Evolutionary conservation across 805 yeast genomes (phyloP).

Genomic region (Yarrowia keelungensis): DNA sequence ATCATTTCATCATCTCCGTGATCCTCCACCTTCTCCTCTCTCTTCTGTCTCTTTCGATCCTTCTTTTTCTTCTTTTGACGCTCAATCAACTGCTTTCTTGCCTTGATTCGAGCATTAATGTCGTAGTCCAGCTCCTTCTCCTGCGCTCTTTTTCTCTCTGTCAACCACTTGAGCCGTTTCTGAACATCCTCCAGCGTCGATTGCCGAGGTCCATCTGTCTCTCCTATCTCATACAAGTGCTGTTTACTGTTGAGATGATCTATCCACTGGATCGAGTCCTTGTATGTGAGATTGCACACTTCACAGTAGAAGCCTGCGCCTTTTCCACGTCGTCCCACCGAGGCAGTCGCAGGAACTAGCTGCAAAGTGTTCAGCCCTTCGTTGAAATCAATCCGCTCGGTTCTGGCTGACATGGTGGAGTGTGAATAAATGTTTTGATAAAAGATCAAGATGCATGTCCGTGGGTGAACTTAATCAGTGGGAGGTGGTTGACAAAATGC

Average conservation of each 20-base stretch:
- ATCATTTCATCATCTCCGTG: constrained; percentile 24
- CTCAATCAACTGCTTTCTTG: constrained; percentile 11
- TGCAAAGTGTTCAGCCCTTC: constrained; percentile 49
- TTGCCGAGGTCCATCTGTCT: constrained; percentile 51
- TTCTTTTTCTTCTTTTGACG: constrained; percentile 16
- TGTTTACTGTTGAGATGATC: constrained; percentile 83
- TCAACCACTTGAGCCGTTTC: constrained; percentile 51
- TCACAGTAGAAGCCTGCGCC: constrained; percentile 88
- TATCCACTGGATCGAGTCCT: constrained; percentile 79
- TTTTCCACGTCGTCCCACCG: constrained; percentile 56
- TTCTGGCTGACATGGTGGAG: constrained; percentile 42
- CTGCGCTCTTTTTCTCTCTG: constrained; percentile 46
- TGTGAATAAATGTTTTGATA: too few species aligned
- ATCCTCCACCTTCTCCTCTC: constrained; percentile 15
- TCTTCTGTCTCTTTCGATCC: constrained; percentile 14
- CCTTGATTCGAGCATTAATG: constrained; percentile 20
- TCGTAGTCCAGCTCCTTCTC: constrained; percentile 39
- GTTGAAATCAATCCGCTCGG: constrained; percentile 46
- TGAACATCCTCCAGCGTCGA: constrained; percentile 58
- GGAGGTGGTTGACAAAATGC: too few species aligned
- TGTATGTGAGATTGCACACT: constrained; percentile 76
- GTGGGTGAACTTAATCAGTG: constrained; percentile 2
- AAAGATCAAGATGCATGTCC: background rate
- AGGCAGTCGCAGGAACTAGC: constrained; percentile 49
- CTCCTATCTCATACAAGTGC: constrained; percentile 54